These are phyloP conservation scores for Phytophthora capsici DNA, from an alignment of 352 stramenopile genomes.

Conservation along the genomic window DNA sequence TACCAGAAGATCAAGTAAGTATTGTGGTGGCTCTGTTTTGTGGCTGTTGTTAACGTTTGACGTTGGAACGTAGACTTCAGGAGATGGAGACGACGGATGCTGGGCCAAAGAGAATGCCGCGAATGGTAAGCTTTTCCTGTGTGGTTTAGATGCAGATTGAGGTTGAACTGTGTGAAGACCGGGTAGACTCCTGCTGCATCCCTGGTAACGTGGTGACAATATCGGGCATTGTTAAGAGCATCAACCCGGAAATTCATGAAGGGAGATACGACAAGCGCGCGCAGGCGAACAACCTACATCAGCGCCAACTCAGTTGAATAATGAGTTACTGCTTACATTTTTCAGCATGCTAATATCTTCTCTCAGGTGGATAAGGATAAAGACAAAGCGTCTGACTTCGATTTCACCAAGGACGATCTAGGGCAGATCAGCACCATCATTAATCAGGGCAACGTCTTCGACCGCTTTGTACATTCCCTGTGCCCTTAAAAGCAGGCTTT, in stretches of 20 bases:
- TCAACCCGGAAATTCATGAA: slow-evolving; percentile 94
- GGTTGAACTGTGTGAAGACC: slow-evolving; percentile 89
- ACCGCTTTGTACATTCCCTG: slow-evolving; percentile 95
- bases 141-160: slow-evolving; percentile 55
- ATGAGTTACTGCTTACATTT: slow-evolving; percentile 24
- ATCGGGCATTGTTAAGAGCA: slow-evolving; percentile 93
- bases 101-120: no score
- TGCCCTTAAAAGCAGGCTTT: slow-evolving; percentile 96
- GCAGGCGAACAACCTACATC: slow-evolving; percentile 92
- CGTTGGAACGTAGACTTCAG: no score
- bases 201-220: slow-evolving; percentile 96
- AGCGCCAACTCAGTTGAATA: slow-evolving; percentile 92
- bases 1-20: slow-evolving; percentile 90
- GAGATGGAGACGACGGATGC: no score
- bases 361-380: no score
- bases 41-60: no score
- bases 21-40: no score
- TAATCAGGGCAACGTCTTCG: slow-evolving; percentile 79
- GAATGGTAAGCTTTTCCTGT: slow-evolving; percentile 42
- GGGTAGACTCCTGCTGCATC: slow-evolving; percentile 96
- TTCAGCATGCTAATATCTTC: background rate
- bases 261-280: no score
- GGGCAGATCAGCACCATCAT: slow-evolving; percentile 92
- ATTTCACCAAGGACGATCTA: slow-evolving; percentile 93
- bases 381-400: slow-evolving; percentile 54